Base-by-base conservation (phyloP, 441 rosid genomes). In the Erysimum cheiri region DNA sequence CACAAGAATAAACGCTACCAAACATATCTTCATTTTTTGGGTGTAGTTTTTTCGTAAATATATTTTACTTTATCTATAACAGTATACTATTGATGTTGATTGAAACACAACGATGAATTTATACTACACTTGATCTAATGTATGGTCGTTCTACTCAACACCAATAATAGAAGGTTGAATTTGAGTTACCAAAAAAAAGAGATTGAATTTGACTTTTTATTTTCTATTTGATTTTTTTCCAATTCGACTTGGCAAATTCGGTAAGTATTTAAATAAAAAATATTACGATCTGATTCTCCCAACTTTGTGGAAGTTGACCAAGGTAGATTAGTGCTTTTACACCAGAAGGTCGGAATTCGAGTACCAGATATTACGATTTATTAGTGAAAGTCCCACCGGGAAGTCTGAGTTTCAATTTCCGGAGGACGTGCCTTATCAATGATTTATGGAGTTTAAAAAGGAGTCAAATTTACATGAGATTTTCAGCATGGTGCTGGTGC, bases 1-100 rank as follows among this genome's bases (percentile, higher is more conserved):
- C 66, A 48, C 67, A 24, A 60, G 15, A 70, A 60, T 26, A 50
- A 60, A 50, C n/a, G 53, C 50, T 49, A 70, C 43, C 52, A 50
- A 60, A 60, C 17, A 39, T 32, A 12, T 70, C 41, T 70, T 70
- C 67, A 60, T 68, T 37, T 28, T 50, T 49, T 24, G 1, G n/a
- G 5, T n/a, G 8, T 28, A 26, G 32, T 37, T 58, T 22, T 17
- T 55, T 9, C 0, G 19, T 44, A n/a, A 37, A 10, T 37, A 37
- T 22, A 37, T 37, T 37, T 37, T 8, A 22, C 15, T 41, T 6
- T 52, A 15, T 28, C 28, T 10, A 33, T 37, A 39, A 10, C 6
- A 36, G 37, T 24, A 8, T 24, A 37, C 13, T 50, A 6, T 12
- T 28, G 33, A 7, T 68, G 15, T 48, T 69, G 40, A 69, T 29